Conservation (phyloP, 768 basidiomycete species). For the Lactarius deliciosus region DNA sequence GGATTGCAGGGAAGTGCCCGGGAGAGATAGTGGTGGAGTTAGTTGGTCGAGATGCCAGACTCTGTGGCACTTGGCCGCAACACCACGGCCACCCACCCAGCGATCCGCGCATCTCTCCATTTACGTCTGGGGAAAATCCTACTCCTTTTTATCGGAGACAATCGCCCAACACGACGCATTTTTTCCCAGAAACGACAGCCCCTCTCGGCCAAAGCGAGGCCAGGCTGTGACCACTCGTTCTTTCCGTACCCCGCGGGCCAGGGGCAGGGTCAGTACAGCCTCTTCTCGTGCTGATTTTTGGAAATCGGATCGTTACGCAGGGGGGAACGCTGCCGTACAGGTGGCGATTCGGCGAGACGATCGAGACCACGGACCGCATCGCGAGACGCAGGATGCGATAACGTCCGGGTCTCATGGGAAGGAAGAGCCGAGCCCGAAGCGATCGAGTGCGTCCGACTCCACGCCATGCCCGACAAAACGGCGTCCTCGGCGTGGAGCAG, state of each 20-base stretch:
- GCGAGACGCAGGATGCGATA: neutral
- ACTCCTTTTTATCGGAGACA: neutral
- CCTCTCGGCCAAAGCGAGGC: too few species aligned
- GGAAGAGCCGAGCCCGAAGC: neutral
- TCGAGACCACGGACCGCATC: neutral
- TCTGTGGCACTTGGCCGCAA: constrained; percentile 1
- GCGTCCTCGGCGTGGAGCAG: neutral
- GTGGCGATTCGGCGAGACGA: neutral
- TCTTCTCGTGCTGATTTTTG: neutral
- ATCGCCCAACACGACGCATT: neutral
- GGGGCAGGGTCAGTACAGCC: too few species aligned
- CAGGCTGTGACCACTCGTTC: too few species aligned
- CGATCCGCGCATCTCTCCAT: neutral
- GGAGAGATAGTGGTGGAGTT: neutral
- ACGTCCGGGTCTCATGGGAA: neutral
- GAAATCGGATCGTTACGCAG: neutral
- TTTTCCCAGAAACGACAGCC: too few species aligned
- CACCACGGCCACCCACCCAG: neutral
- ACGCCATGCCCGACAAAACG: neutral
- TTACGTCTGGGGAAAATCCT: neutral
- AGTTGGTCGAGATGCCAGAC: neutral
- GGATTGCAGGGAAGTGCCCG: neutral
- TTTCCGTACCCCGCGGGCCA: neutral
- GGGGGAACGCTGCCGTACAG: neutral
- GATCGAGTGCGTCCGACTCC: neutral